Evolutionary conservation across 805 yeast genomes (phyloP).

Genomic region (Yamadazyma olivae): DNA sequence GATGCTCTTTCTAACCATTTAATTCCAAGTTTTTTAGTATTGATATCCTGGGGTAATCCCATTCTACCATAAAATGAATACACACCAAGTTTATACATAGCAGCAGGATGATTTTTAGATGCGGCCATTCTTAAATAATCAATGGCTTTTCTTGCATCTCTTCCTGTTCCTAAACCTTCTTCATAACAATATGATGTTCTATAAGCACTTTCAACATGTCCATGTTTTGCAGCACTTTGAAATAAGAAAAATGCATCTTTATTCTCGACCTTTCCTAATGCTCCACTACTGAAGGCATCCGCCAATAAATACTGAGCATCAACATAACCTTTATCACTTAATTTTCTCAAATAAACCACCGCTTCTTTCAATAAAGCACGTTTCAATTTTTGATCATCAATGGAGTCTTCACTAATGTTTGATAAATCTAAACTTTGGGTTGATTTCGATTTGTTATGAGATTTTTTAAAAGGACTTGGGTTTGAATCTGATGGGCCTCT

Average conservation of each 20-base stretch:
- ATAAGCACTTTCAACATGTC: conserved; percentile 88
- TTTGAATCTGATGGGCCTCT: conserved; percentile 10
- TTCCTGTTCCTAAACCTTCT: conserved; percentile 88
- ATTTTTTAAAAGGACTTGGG: neutral
- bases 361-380: conserved; percentile 75
- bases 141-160: conserved; percentile 83
- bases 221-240: conserved; percentile 89
- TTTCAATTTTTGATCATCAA: conserved; percentile 35
- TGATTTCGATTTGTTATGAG: conserved; percentile 22
- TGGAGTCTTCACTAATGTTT: conserved; percentile 8
- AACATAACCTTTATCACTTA: conserved; percentile 75
- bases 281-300: conserved; percentile 86
- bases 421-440: conserved; percentile 15
- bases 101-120: conserved; percentile 90
- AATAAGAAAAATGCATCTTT: conserved; percentile 74
- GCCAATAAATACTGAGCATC: conserved; percentile 92
- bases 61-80: conserved; percentile 80
- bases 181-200: conserved; percentile 89
- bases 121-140: conserved; percentile 87
- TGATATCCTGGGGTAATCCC: conserved; percentile 71
- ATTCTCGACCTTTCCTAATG: conserved; percentile 74
- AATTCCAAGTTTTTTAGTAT: conserved; percentile 79
- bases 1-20: conserved; percentile 91
- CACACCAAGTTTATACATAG: conserved; percentile 89
- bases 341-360: conserved; percentile 58